Evolutionary conservation across 352 stramenopile species (phyloP).

Genomic region (Globisporangium takayamanum): DNA sequence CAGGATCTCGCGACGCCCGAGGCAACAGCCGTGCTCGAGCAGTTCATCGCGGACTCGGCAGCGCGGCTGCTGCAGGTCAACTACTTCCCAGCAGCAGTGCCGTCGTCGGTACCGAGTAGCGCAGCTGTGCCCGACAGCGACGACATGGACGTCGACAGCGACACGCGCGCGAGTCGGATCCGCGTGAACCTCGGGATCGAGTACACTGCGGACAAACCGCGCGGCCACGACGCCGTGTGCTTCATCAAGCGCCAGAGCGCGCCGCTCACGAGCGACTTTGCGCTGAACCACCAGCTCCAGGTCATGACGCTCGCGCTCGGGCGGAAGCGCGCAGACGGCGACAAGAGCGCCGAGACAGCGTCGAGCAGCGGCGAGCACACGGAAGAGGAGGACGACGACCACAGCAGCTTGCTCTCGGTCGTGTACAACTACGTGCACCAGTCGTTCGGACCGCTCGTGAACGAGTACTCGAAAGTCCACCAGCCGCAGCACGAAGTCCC

Average conservation of each 20-base stretch:
- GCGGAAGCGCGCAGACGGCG: conserved; percentile 28
- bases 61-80: conserved; percentile 73
- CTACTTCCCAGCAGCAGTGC: conserved; percentile 24
- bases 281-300: conserved; percentile 79
- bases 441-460: conserved; percentile 81
- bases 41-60: conserved; percentile 60
- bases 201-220: conserved; percentile 58
- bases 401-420: conserved; percentile 61
- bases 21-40: conserved; percentile 42
- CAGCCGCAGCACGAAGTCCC: conserved; percentile 60
- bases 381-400: conserved; percentile 54
- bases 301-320: conserved; percentile 82
- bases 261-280: conserved; percentile 54
- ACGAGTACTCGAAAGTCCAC: conserved; percentile 82
- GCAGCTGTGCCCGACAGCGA: conserved; percentile 1
- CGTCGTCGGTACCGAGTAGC: not conserved
- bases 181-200: conserved; percentile 77
- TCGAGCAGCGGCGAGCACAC: conserved; percentile 46
- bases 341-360: conserved; percentile 15
- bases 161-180: conserved; percentile 25
- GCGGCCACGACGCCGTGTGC: conserved; percentile 70
- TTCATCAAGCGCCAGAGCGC: conserved; percentile 83
- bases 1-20: conserved; percentile 29
- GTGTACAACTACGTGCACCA: conserved; percentile 89
- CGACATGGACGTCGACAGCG: conserved; percentile 17